Evolutionary conservation across 805 yeast genomes (phyloP), one percentile per base, ranked within the genome.

Genomic region (Saccharomycopsis malanga): DNA sequence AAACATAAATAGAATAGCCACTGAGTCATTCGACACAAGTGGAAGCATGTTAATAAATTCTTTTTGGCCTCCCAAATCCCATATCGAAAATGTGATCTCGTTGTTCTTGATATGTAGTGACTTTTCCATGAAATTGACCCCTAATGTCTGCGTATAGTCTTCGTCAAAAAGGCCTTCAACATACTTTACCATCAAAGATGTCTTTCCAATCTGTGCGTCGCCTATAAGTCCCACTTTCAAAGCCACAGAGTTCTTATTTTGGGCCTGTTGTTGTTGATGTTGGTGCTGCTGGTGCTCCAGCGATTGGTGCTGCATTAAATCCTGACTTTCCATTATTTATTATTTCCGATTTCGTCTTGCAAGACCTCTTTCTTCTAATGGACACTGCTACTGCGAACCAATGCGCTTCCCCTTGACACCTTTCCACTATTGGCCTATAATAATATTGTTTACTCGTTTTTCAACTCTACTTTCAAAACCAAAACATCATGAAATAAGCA

Each of bases 41-140:
- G 97, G 96, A 34, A 93, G 69, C 98, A 91, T 91, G 62, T 91
- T 91, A 46, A 88, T 86, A 65, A 87, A 91, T 63, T 93, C 97
- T 44, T 86, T 76, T 57, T 89, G 95, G 1, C 98, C 98, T 21
- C 98, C 98, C 10, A 91, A 68, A 64, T 91, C 98, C 95, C 96
- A 91, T 27, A 91, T 82, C 20, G 93, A 81, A 61, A 91, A 91
- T 32, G 93, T 83, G 47, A 91, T 86, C 55, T 86, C 87, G 2
- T 96, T 88, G 50, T 85, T 81, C 47, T 88, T 79, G 46, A 91
- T 81, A 50, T 79, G 81, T 24, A 91, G 85, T 50, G 83, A 81
- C 57, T 88, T 83, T 61, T 93, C 96, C 86, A 93, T 82, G 64
- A 87, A 89, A 61, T 91, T 91, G 46, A 93, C 97, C 4, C 98